phyloP scores from a whole-genome alignment of 1,284 basidiomycete species.

The Ceratobasidium sp. region DNA sequence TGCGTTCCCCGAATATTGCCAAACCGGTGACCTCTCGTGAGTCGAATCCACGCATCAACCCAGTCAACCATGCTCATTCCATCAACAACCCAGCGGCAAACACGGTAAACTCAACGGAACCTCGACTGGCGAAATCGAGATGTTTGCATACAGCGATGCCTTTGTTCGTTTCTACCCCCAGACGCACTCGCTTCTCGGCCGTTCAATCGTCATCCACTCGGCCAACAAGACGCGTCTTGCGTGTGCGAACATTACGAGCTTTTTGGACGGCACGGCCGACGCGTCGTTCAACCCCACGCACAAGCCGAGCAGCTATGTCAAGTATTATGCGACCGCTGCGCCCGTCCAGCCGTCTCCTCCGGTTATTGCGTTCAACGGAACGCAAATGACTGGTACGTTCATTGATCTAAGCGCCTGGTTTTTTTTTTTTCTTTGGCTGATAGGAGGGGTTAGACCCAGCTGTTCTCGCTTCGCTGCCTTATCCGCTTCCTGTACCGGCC shows the following conservation, averaged over 20 bases:
- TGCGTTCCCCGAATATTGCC: constrained; percentile 50
- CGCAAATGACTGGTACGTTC: constrained; percentile 16
- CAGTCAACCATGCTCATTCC: background rate
- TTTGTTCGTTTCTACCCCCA: constrained; percentile 51
- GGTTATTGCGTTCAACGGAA: constrained; percentile 24
- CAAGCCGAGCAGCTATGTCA: constrained; percentile 45
- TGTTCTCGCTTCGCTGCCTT: constrained; percentile 1
- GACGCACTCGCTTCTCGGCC: constrained; percentile 51
- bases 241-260: constrained; percentile 52
- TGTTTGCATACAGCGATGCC: constrained; percentile 48
- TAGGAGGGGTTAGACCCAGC: constrained; percentile 8
- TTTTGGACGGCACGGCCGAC: constrained; percentile 50
- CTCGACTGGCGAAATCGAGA: constrained; percentile 33
- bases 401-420: background rate
- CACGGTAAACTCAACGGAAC: constrained; percentile 51
- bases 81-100: constrained; percentile 48
- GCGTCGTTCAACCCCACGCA: constrained; percentile 40
- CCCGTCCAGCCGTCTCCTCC: constrained; percentile 27
- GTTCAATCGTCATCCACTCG: constrained; percentile 51
- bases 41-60: background rate
- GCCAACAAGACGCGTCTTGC: constrained; percentile 50
- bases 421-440: background rate
- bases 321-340: constrained; percentile 42
- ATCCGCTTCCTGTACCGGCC: constrained; percentile 19
- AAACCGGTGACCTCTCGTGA: constrained; percentile 50